Percentiles rank a stretch among this genome's conserved stretches.
Evolutionary conservation across 2,329 filamentous ascomycete genomes (phyloP).

Genomic region (Pezicula carpinea): DNA sequence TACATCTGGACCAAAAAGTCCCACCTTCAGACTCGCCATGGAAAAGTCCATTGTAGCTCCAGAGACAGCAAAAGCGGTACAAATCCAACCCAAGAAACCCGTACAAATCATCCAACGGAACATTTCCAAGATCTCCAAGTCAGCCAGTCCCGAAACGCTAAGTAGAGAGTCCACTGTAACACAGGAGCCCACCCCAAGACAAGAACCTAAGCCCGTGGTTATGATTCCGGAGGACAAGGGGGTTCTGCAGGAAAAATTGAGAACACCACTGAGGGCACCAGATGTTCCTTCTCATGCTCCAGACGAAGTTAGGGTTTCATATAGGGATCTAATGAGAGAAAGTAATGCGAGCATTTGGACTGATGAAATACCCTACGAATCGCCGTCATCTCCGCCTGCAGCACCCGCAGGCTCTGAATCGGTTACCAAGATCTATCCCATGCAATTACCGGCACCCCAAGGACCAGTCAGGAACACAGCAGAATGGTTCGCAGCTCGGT

Average conservation of each 20-base stretch:
- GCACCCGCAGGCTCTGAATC: neutral
- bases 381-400: slow-evolving; percentile 5
- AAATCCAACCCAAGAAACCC: neutral
- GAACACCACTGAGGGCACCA: too few relatives aligned
- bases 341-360: slow-evolving; percentile 24
- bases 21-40: neutral
- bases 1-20: neutral
- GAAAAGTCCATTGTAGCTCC: neutral
- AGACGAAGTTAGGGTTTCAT: too few relatives aligned
- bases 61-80: neutral
- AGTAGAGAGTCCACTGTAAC: neutral
- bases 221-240: neutral
- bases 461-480: slow-evolving; percentile 12
- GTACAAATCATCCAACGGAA: slow-evolving; percentile 1
- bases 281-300: too few relatives aligned
- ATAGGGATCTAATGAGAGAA: slow-evolving; percentile 5
- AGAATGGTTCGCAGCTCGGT: slow-evolving; percentile 13
- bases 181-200: neutral
- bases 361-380: slow-evolving; percentile 16
- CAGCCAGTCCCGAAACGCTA: neutral
- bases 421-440: slow-evolving; percentile 1
- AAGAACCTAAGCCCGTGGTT: neutral
- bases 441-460: slow-evolving; percentile 9
- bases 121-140: neutral
- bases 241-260: too few relatives aligned